Percentiles rank a stretch among this genome's conserved stretches.
These are phyloP conservation scores for Penicillium goetzii DNA, from an alignment of 495 filamentous ascomycete genomes.

Conservation along the genomic window DNA sequence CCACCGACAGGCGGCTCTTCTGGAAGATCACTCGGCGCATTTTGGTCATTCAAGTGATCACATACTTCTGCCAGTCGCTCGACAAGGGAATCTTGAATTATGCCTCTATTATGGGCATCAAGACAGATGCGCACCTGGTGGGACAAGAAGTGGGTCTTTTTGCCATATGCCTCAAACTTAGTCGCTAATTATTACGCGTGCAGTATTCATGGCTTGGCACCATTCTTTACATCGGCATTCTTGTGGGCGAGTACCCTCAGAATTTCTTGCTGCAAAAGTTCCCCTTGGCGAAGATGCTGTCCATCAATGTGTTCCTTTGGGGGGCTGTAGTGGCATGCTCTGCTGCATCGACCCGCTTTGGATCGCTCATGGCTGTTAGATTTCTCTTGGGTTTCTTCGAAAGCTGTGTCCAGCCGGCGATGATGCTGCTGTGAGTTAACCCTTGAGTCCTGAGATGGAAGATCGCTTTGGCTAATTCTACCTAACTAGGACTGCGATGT, in stretches of 20 bases:
- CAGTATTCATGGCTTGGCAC: constrained; percentile 49
- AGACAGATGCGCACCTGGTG: constrained; percentile 36
- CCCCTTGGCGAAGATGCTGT: constrained; percentile 50
- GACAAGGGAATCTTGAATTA: constrained; percentile 55
- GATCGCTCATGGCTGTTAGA: constrained; percentile 32
- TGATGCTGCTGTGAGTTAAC: constrained; percentile 29
- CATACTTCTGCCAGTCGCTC: constrained; percentile 42
- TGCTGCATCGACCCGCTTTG: constrained; percentile 32
- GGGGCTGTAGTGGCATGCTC: constrained; percentile 30
- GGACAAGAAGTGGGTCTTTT: constrained; percentile 32
- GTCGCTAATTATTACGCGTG: not conserved
- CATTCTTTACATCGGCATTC: constrained; percentile 47
- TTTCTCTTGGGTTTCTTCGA: constrained; percentile 39
- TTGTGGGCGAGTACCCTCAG: constrained; percentile 50
- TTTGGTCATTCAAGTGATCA: constrained; percentile 25
- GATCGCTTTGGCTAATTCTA: not conserved
- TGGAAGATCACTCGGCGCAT: constrained; percentile 27
- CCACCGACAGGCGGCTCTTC: constrained; percentile 25
- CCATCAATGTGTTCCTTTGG: constrained; percentile 45
- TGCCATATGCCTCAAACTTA: not conserved
- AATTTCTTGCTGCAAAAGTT: constrained; percentile 52
- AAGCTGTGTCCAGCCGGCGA: constrained; percentile 34
- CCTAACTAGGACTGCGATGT: constrained; percentile 45
- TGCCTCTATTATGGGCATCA: constrained; percentile 48
- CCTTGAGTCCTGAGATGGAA: not conserved